Evolutionary conservation across 192 early-diverging fungal genomes (phyloP), one percentile per base, ranked within the genome.

Genomic region (Gorgonomyces haynaldii): DNA sequence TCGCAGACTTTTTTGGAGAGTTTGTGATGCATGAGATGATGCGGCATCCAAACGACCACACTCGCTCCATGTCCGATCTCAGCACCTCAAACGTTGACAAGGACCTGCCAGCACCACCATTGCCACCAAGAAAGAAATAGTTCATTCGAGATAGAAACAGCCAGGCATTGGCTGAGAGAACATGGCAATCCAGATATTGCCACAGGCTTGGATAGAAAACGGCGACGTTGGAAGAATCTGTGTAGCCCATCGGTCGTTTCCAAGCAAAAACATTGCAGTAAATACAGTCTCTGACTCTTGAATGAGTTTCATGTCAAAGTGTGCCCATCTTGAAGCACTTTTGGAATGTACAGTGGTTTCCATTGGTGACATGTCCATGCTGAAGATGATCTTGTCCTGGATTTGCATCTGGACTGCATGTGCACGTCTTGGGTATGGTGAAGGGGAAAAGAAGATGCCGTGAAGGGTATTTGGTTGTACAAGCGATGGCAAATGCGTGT

Each of bases 61-160:
- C n/a, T n/a, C n/a, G n/a, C n/a, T n/a, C n/a, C n/a, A n/a, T n/a
- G n/a, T n/a, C n/a, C n/a, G n/a, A n/a, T n/a, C n/a, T n/a, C n/a
- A n/a, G n/a, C n/a, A n/a, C n/a, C n/a, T n/a, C n/a, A n/a, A n/a
- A n/a, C n/a, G n/a, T n/a, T n/a, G n/a, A n/a, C n/a, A n/a, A n/a
- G n/a, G n/a, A n/a, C n/a, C n/a, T n/a, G n/a, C n/a, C n/a, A n/a
- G n/a, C n/a, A n/a, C n/a, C n/a, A n/a, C n/a, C n/a, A n/a, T n/a
- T n/a, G n/a, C n/a, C n/a, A n/a, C n/a, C n/a, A n/a, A n/a, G n/a
- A n/a, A n/a, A n/a, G n/a, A n/a, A n/a, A n/a, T n/a, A n/a, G n/a
- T n/a, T n/a, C n/a, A n/a, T n/a, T n/a, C n/a, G 16, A 43, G 15
- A 43, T 43, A 43, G 16, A 43, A 43, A n/a, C 25, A 25, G 4